Base-by-base conservation (phyloP, 805 yeast genomes). In the Sugiyamaella lignohabitans region DNA sequence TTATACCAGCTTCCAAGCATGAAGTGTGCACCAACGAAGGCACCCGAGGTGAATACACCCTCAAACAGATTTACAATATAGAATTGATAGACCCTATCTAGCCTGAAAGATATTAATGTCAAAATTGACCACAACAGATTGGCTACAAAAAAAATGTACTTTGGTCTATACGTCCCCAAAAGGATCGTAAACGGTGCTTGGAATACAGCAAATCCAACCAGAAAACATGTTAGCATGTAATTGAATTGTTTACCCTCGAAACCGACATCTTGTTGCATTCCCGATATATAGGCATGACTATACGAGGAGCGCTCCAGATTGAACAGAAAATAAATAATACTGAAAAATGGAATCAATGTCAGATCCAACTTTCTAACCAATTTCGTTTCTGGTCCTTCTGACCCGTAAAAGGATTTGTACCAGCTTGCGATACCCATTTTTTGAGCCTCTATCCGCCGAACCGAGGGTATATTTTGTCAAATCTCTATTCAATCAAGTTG, bases 151-250 rank as follows among this genome's bases (percentile, higher is more conserved):
- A 78, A 57, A 79, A 83, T 76, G 51, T 1, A 79, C 66, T 43
- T 70, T 71, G 48, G 76, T 59, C 17, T 78, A 59, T 30, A 78
- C 68, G 52, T 80, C 51, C 53, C 80, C 79, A 55, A 79, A 73
- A 74, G 57, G 59, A 75, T 77, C 59, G 83, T 82, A 18, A 85
- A 76, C 8, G 88, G 88, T 32, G 82, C 61, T 70, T 79, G 74
- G 5, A 79, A 80, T 17, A 81, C 67, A 18, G 78, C 73, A 58
- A 83, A 84, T 3, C 87, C 88, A 4, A 78, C 73, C 18, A 74
- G 75, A 60, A 76, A 79, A 44, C 75, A 71, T 0, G 82, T 75
- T 48, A 72, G 73, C 47, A 76, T 67, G 35, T 74, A 53, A 54
- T 76, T 75, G 50, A 76, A 68, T 55, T 80, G 83, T 58, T 80